Evolutionary conservation across 176 grass and related monocot genomes (phyloP), one percentile per base, ranked within the genome.

Genomic region (Rhipidocladum racemiflorum): DNA sequence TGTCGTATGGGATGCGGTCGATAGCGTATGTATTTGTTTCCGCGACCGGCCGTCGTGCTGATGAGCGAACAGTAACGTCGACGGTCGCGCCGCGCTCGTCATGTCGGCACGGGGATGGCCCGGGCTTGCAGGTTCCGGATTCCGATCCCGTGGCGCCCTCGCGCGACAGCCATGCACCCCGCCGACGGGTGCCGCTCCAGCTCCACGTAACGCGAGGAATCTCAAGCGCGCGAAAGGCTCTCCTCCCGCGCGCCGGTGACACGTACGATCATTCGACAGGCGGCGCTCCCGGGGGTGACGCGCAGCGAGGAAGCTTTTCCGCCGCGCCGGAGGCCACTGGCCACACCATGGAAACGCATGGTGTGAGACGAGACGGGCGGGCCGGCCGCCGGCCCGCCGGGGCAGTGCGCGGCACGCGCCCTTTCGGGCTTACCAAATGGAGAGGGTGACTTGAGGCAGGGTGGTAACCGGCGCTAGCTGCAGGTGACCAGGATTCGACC

Each of bases 361-460:
- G 40, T 3, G 68, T 2, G 68, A 60, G 43, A 27, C 25, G 5
- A 65, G 36, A 6, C 17, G 35, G 13, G 25, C 5, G 0, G 20
- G 10, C 42, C 10, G 2, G 2, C n/a, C n/a, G n/a, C n/a, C n/a
- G n/a, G n/a, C n/a, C n/a, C n/a, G n/a, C n/a, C n/a, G n/a, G n/a
- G n/a, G n/a, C n/a, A n/a, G 23, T 25, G 56, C 13, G 10, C 20
- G 23, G 2, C 44, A 21, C 20, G 62, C 21, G 62, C 21, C 77
- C 71, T 82, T 89, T 72, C 20, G 24, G 20, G 20, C 35, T 76
- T 57, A 38, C 77, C 87, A 89, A 85, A 81, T 40, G 65, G 32
- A 50, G 78, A 2, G 50, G 78, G 3, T 39, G 45, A 77, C 63
- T 21, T 3, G 23, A 59, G 60, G 7, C 44, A 51, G 38, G 9